These are phyloP conservation scores for Calendula officinalis DNA, from an alignment of 129 eudicot genomes.

Conservation along the genomic window DNA sequence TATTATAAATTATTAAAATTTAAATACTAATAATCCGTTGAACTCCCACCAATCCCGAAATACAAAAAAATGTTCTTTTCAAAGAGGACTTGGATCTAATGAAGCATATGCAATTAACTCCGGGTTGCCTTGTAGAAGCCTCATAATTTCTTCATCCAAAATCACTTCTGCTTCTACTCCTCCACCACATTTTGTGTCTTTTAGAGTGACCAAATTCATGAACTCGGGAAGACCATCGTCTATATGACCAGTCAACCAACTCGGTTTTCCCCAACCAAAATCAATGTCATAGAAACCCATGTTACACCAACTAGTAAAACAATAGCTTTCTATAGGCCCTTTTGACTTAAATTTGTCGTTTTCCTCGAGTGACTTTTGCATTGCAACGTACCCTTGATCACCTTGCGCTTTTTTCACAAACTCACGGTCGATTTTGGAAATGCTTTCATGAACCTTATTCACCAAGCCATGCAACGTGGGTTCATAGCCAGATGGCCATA, in stretches of 20 bases:
- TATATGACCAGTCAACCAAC: slow-evolving; percentile 38
- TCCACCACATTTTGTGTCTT: slow-evolving; percentile 28
- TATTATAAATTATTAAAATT: no score
- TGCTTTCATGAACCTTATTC: slow-evolving; percentile 1
- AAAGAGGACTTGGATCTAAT: slow-evolving; percentile 16
- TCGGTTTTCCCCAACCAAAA: slow-evolving; percentile 58
- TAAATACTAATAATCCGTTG: no score
- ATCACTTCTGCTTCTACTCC: slow-evolving; percentile 45
- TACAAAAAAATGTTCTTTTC: background rate
- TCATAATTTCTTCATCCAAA: slow-evolving; percentile 24
- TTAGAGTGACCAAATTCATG: slow-evolving; percentile 30
- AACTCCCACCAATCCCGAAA: no score
- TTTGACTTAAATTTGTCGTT: background rate
- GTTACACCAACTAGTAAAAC: slow-evolving; percentile 59
- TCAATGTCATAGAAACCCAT: slow-evolving; percentile 50
- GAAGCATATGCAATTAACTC: slow-evolving; percentile 19
- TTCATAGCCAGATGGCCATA: background rate
- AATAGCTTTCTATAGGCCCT: slow-evolving; percentile 29
- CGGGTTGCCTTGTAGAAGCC: slow-evolving; percentile 11
- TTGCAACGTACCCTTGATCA: background rate
- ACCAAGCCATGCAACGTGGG: slow-evolving; percentile 5
- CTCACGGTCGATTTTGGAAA: slow-evolving; percentile 3
- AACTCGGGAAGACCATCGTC: slow-evolving; percentile 3
- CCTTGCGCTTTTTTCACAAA: slow-evolving; percentile 22
- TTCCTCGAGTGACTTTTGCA: slow-evolving; percentile 6